Evolutionary conservation across 2,329 filamentous ascomycete species (phyloP).

Genomic region (Claviceps paspali): DNA sequence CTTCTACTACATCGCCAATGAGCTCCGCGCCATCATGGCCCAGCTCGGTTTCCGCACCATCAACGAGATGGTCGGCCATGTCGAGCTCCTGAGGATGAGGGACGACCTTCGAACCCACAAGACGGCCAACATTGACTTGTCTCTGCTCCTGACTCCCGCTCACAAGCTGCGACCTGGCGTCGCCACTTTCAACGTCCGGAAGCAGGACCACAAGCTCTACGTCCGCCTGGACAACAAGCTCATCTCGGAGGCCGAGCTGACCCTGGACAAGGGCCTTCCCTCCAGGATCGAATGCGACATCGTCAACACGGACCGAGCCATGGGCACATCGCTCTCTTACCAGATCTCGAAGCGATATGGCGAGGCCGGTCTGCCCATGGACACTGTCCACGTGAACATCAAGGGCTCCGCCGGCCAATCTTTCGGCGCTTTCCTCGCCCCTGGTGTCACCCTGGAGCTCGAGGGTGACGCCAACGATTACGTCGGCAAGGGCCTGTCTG

Average conservation of each 20-base stretch:
- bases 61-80: constrained; percentile 94
- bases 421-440: constrained; percentile 85
- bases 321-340: constrained; percentile 89
- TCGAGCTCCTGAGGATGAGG: constrained; percentile 70
- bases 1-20: constrained; percentile 95
- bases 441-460: constrained; percentile 85
- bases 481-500: constrained; percentile 88
- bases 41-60: constrained; percentile 87
- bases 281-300: constrained; percentile 91
- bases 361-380: constrained; percentile 73
- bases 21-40: constrained; percentile 93
- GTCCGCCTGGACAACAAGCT: constrained; percentile 92
- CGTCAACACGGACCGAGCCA: constrained; percentile 87
- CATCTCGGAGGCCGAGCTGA: constrained; percentile 87
- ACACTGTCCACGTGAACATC: constrained; percentile 92
- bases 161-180: constrained; percentile 89
- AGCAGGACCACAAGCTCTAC: constrained; percentile 91
- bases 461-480: constrained; percentile 96
- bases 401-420: constrained; percentile 94
- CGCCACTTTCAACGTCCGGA: constrained; percentile 92
- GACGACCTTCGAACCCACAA: constrained; percentile 80
- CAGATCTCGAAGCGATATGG: constrained; percentile 89
- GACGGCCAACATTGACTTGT: constrained; percentile 85
- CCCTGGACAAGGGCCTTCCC: constrained; percentile 84
- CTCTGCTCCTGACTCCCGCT: constrained; percentile 85